Conservation (phyloP, 1,139 yeast species). For the Pichiaceae sp. region DNA sequence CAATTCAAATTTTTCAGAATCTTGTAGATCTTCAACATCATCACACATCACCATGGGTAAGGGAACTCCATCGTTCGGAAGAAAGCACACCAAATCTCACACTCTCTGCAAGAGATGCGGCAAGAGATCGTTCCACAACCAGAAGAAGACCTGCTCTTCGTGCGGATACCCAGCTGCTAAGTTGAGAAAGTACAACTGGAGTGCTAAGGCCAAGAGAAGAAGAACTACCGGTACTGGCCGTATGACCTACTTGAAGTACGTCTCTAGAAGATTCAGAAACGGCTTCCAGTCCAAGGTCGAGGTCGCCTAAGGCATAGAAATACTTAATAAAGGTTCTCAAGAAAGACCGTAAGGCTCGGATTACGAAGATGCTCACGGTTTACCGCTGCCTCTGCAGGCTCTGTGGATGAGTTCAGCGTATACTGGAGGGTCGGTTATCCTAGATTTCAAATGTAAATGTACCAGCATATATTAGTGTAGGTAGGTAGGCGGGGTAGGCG, state of each 20-base stretch:
- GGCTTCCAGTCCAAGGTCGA: constrained; percentile 66
- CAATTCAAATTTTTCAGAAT: background rate
- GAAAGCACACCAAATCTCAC: constrained; percentile 99
- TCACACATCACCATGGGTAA: too few relatives aligned
- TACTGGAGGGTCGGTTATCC: background rate
- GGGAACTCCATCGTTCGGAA: constrained; percentile 99
- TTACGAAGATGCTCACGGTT: too few relatives aligned
- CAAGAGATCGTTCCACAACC: constrained; percentile 97
- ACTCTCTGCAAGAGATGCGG: constrained; percentile 99
- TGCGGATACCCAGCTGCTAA: constrained; percentile 99
- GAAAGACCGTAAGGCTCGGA: background rate
- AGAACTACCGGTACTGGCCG: constrained; percentile 99
- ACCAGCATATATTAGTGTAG: too few relatives aligned
- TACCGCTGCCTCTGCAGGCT: too few relatives aligned
- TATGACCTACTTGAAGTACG: constrained; percentile 96
- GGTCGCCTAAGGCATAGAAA: constrained; percentile 1
- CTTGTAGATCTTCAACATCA: too few relatives aligned
- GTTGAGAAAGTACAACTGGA: constrained; percentile 99
- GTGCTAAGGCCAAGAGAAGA: constrained; percentile 98
- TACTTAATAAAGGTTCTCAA: background rate
- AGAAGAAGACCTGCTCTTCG: constrained; percentile 97
- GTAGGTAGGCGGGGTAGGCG: too few relatives aligned
- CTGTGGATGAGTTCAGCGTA: too few relatives aligned
- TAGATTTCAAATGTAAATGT: too few relatives aligned
- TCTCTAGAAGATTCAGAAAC: constrained; percentile 96